phyloP scores from a whole-genome alignment of 2,329 filamentous ascomycete genomes.

The Lasiodiplodia citricola region DNA sequence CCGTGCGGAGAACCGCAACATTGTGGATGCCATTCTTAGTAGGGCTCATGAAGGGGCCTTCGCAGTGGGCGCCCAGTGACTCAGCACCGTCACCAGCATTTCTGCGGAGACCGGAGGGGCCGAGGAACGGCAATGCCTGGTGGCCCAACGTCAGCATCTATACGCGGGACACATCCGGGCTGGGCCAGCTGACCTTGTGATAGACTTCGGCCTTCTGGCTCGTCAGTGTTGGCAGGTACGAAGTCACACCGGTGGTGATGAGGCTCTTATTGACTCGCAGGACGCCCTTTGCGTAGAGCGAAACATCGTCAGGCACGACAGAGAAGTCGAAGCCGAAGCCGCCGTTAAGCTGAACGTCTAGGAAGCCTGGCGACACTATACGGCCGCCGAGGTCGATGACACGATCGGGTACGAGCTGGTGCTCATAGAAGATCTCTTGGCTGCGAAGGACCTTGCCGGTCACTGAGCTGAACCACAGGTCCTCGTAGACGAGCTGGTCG shows the following conservation, averaged over 20 bases:
- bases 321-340: constrained; percentile 95
- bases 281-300: constrained; percentile 74
- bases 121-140: constrained; percentile 76
- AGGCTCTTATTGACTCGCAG: constrained; percentile 72
- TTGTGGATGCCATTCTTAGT: constrained; percentile 89
- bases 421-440: constrained; percentile 69
- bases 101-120: constrained; percentile 68
- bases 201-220: constrained; percentile 84
- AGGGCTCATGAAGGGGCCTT: constrained; percentile 85
- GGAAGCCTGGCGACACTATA: constrained; percentile 83
- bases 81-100: constrained; percentile 74
- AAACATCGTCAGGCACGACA: constrained; percentile 69
- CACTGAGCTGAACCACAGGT: constrained; percentile 85
- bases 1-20: constrained; percentile 70
- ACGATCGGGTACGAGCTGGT: constrained; percentile 71
- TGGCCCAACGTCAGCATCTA: constrained; percentile 22
- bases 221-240: constrained; percentile 83
- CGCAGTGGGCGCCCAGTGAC: constrained; percentile 86
- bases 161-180: background rate
- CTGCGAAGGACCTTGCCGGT: constrained; percentile 82
- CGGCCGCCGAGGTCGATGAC: constrained; percentile 81
- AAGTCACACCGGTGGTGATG: constrained; percentile 81
- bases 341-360: constrained; percentile 91
- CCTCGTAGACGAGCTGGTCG: constrained; percentile 70
- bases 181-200: constrained; percentile 61